These are phyloP conservation scores for Cicer arietinum DNA, from an alignment of 306 rosid species.

Conservation along the genomic window DNA sequence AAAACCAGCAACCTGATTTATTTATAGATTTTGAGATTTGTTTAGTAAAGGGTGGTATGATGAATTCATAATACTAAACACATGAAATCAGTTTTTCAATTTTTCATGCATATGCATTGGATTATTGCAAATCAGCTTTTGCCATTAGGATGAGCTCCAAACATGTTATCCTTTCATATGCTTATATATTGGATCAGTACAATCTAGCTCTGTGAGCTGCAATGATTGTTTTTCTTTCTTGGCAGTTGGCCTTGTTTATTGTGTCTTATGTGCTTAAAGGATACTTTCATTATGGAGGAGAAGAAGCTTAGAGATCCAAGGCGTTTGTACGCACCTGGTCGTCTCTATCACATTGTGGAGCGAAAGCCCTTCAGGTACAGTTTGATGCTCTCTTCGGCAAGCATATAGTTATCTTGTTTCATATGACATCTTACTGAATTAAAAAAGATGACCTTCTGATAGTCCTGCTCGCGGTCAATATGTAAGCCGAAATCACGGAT, in stretches of 20 bases:
- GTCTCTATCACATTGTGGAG: constrained; percentile 96
- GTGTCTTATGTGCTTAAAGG: constrained; percentile 87
- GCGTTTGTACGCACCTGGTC: constrained; percentile 94
- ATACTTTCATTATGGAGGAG: constrained; percentile 89
- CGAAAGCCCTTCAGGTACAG: constrained; percentile 89
- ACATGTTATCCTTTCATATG: constrained; percentile 30
- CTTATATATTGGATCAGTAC: constrained; percentile 38
- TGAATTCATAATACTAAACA: constrained; percentile 17
- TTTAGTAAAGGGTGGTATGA: constrained; percentile 25
- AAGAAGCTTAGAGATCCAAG: constrained; percentile 90
- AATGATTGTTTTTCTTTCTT: constrained; percentile 35
- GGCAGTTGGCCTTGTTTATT: constrained; percentile 93
- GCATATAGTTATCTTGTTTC: constrained; percentile 1
- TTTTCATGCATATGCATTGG: constrained; percentile 34
- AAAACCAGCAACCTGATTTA: constrained; percentile 1
- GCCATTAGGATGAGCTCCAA: constrained; percentile 36
- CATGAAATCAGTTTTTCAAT: constrained; percentile 7
- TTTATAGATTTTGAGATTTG: constrained; percentile 28
- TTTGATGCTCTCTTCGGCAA: constrained; percentile 32
- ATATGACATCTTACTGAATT: neutral
- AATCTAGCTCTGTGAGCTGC: constrained; percentile 40
- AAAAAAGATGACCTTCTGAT: neutral
- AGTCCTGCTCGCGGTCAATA: neutral
- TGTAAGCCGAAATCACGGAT: constrained; percentile 11
- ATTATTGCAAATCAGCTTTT: constrained; percentile 34